Conservation (phyloP, 192 early-diverging fungal species). For the Backusella australiensis region DNA sequence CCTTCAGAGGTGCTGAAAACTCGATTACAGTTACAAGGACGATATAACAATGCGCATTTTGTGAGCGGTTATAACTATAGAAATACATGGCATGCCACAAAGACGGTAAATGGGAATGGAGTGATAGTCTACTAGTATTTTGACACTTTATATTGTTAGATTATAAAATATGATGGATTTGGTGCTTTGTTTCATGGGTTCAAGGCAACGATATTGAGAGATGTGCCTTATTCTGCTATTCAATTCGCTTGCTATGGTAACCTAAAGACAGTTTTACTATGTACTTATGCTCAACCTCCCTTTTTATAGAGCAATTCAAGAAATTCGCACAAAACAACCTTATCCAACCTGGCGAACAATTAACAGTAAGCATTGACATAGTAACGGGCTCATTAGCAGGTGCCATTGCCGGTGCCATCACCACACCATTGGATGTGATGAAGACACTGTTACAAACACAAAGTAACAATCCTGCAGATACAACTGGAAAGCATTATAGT, state of each 20-base stretch:
- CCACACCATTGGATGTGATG: constrained; percentile 58
- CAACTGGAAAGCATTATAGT: constrained; percentile 42
- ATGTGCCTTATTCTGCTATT: constrained; percentile 57
- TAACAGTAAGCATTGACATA: constrained; percentile 46
- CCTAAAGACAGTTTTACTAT: neutral
- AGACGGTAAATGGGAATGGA: constrained; percentile 38
- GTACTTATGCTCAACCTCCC: neutral
- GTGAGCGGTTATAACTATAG: constrained; percentile 71
- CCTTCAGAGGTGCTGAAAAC: constrained; percentile 70
- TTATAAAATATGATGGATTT: constrained; percentile 63
- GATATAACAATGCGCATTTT: constrained; percentile 66
- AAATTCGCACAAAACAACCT: constrained; percentile 40
- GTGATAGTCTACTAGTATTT: neutral
- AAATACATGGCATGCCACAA: constrained; percentile 60
- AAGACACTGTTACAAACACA: constrained; percentile 61
- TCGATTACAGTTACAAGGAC: constrained; percentile 75
- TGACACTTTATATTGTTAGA: constrained; percentile 19
- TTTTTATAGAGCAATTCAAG: constrained; percentile 53
- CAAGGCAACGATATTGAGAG: constrained; percentile 51
- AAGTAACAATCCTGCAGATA: neutral
- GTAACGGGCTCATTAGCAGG: constrained; percentile 51
- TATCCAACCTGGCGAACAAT: constrained; percentile 36
- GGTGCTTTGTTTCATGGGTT: constrained; percentile 59
- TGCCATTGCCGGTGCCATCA: constrained; percentile 54
- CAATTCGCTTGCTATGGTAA: constrained; percentile 64